Conservation (phyloP, 176 grass and related monocot species). For the Bothriochloa decipiens region DNA sequence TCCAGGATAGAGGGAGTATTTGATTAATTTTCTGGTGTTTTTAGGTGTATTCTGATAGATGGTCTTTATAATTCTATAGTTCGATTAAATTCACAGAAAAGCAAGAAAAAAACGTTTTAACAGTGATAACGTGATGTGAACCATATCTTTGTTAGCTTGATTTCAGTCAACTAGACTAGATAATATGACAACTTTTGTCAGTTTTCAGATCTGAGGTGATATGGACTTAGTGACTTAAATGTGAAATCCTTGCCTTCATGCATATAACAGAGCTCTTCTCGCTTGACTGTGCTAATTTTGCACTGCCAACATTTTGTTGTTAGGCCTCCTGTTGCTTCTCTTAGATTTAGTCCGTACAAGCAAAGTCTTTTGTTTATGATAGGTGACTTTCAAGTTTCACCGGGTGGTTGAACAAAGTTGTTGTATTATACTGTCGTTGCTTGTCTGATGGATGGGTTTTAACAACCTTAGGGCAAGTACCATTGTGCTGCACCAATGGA, state of each 20-base stretch:
- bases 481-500: too few species aligned
- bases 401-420: background rate
- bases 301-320: background rate
- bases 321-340: background rate
- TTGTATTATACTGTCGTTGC: background rate
- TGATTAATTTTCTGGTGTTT: background rate
- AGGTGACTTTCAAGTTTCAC: too few species aligned
- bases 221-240: background rate
- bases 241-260: background rate
- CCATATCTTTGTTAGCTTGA: background rate
- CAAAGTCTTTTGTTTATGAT: too few species aligned
- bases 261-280: background rate
- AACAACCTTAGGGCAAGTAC: too few species aligned
- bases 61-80: background rate
- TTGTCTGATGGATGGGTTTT: too few species aligned
- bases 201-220: conserved; percentile 10
- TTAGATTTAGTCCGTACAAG: background rate
- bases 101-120: background rate
- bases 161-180: background rate
- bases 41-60: background rate
- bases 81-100: background rate
- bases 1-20: background rate
- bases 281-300: background rate
- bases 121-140: background rate
- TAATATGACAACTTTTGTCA: background rate